These are phyloP conservation scores for Trichoderma oligosporum DNA, from an alignment of 2,329 filamentous ascomycete genomes.

Conservation along the genomic window DNA sequence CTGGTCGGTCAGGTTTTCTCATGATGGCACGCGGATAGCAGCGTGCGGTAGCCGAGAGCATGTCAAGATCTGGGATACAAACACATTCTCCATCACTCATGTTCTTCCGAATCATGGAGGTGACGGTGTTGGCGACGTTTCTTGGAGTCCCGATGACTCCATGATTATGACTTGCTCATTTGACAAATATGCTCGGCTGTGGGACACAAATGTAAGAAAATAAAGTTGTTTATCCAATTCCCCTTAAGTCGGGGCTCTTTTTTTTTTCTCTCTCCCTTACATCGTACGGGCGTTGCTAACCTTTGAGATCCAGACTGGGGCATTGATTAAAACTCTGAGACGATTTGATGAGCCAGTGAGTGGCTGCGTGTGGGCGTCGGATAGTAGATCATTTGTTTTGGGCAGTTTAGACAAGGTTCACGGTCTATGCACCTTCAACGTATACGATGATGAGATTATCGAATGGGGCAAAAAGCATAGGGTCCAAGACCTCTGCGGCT, in stretches of 20 bases:
- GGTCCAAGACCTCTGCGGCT: conserved; percentile 81
- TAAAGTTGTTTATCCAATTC: too few species aligned
- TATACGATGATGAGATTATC: conserved; percentile 57
- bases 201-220: conserved; percentile 62
- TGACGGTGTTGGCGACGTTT: conserved; percentile 69
- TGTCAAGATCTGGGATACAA: conserved; percentile 79
- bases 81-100: conserved; percentile 61
- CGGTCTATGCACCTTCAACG: conserved; percentile 68
- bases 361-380: conserved; percentile 81
- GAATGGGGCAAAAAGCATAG: conserved; percentile 69
- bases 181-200: conserved; percentile 70
- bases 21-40: conserved; percentile 77
- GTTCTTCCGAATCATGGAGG: conserved; percentile 58
- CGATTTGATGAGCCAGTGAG: conserved; percentile 82
- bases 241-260: too few species aligned
- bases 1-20: conserved; percentile 88
- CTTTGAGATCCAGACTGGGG: conserved; percentile 51
- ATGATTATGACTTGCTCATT: conserved; percentile 80
- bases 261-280: too few species aligned
- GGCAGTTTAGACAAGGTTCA: conserved; percentile 67
- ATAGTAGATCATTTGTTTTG: conserved; percentile 73
- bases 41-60: conserved; percentile 73
- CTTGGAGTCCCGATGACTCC: conserved; percentile 89
- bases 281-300: neutral
- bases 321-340: conserved; percentile 59